Evolutionary conservation across 2,329 filamentous ascomycete genomes (phyloP).

Genomic region (Colletotrichum graminicola): DNA sequence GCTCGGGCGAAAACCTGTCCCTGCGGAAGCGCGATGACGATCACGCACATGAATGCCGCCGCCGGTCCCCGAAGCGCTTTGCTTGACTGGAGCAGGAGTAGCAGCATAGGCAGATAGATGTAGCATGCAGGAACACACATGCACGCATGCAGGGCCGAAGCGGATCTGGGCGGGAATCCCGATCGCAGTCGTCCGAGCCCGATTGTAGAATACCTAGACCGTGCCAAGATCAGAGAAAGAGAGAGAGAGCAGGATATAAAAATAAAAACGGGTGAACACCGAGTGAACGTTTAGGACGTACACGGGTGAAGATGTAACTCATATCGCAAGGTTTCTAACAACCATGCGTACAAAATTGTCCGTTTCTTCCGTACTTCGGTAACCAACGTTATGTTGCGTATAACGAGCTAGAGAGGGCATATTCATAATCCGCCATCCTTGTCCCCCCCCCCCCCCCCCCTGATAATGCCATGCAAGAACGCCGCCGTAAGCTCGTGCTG

Average conservation of each 20-base stretch:
- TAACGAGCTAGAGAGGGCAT: not conserved
- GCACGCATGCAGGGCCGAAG: conserved; percentile 4
- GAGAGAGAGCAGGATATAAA: not conserved
- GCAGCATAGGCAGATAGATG: not conserved
- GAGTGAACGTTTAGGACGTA: not conserved
- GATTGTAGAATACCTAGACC: not conserved
- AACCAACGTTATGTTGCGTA: not conserved
- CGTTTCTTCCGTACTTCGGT: not conserved
- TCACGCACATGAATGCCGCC: not conserved
- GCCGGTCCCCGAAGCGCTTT: not conserved
- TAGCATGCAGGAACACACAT: not conserved
- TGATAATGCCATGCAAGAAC: conserved; percentile 4
- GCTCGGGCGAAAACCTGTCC: not conserved
- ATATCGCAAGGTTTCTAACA: not conserved
- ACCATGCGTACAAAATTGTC: not conserved
- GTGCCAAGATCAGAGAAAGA: not conserved
- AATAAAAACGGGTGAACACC: not conserved
- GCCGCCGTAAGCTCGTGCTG: conserved; percentile 18
- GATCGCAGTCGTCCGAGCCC: conserved; percentile 1
- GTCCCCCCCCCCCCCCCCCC: too few species aligned
- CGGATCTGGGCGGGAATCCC: not conserved
- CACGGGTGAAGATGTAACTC: not conserved
- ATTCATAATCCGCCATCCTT: not conserved
- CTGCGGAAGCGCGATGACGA: conserved; percentile 6
- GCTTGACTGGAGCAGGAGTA: not conserved